Percentiles rank a stretch among this genome's conserved stretches.
These are phyloP conservation scores for Ophiocordyceps unilateralis DNA, from an alignment of 2,329 filamentous ascomycete genomes.

Conservation along the genomic window DNA sequence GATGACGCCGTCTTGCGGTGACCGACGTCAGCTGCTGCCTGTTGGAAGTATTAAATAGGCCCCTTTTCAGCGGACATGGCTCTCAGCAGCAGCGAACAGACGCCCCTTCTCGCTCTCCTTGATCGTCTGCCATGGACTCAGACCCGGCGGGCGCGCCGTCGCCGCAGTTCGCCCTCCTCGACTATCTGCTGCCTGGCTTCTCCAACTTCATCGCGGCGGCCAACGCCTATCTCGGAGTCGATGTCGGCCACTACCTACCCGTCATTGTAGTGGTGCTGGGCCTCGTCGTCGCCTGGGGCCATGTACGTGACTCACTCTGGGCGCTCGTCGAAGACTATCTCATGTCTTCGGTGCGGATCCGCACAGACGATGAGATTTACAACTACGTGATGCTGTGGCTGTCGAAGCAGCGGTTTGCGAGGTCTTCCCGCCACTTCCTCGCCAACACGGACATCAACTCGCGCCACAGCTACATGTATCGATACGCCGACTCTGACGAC, in stretches of 20 bases:
- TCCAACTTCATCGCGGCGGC: constrained; percentile 35
- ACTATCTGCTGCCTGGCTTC: constrained; percentile 50
- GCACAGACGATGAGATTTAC: constrained; percentile 55
- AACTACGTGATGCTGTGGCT: constrained; percentile 58
- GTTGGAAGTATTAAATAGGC: too few relatives aligned
- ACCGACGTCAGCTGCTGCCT: too few relatives aligned
- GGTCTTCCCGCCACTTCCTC: constrained; percentile 41
- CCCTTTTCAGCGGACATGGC: too few relatives aligned
- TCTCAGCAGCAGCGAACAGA: too few relatives aligned
- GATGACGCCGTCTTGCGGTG: too few relatives aligned
- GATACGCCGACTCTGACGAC: constrained; percentile 27
- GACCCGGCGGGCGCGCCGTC: neutral
- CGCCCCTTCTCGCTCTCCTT: neutral
- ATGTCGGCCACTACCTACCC: constrained; percentile 46
- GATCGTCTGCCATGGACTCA: neutral
- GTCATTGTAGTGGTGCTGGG: constrained; percentile 32
- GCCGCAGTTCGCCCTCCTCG: constrained; percentile 27
- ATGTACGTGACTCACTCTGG: constrained; percentile 31
- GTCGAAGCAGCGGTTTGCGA: constrained; percentile 41
- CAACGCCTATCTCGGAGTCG: constrained; percentile 39
- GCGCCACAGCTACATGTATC: constrained; percentile 30
- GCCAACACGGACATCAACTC: constrained; percentile 45
- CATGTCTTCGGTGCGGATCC: constrained; percentile 49
- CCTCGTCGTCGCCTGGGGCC: constrained; percentile 33
- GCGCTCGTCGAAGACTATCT: constrained; percentile 32